These are phyloP conservation scores for Leishmania tropica DNA, from an alignment of 208 protist genomes.

Conservation along the genomic window DNA sequence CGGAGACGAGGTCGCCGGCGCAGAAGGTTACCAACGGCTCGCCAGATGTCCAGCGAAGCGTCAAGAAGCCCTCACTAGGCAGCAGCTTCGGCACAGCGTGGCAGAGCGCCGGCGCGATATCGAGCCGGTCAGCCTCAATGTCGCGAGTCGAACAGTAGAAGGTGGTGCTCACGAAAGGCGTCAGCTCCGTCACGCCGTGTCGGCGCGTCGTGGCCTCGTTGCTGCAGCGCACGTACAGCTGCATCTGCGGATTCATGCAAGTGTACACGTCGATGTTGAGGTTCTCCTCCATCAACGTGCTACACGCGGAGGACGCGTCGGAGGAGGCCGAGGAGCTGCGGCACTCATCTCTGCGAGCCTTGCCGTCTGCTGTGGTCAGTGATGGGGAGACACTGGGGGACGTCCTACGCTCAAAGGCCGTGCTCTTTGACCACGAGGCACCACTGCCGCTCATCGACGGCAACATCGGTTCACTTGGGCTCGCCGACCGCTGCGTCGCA, in stretches of 20 bases:
- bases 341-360: not conserved
- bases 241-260: slow-evolving; percentile 45
- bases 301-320: slow-evolving; percentile 20
- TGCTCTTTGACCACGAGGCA: not conserved
- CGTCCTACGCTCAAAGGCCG: slow-evolving; percentile 3
- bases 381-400: not conserved
- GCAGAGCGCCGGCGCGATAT: slow-evolving; percentile 28
- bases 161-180: slow-evolving; percentile 33
- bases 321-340: slow-evolving; percentile 1
- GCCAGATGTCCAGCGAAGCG: slow-evolving; percentile 35
- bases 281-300: slow-evolving; percentile 42
- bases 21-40: slow-evolving; percentile 42
- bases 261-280: slow-evolving; percentile 61
- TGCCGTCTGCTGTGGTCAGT: not conserved
- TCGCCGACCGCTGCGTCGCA: not conserved
- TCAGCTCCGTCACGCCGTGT: slow-evolving; percentile 44
- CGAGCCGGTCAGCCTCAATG: slow-evolving; percentile 22
- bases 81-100: slow-evolving; percentile 29
- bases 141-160: slow-evolving; percentile 23
- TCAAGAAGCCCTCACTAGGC: slow-evolving; percentile 26
- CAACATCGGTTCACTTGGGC: not conserved
- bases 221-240: slow-evolving; percentile 59
- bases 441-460: not conserved
- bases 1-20: slow-evolving; percentile 26
- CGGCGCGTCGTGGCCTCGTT: slow-evolving; percentile 48